Base-by-base conservation (phyloP, 208 protist species). In the Crithidia mellificae region DNA sequence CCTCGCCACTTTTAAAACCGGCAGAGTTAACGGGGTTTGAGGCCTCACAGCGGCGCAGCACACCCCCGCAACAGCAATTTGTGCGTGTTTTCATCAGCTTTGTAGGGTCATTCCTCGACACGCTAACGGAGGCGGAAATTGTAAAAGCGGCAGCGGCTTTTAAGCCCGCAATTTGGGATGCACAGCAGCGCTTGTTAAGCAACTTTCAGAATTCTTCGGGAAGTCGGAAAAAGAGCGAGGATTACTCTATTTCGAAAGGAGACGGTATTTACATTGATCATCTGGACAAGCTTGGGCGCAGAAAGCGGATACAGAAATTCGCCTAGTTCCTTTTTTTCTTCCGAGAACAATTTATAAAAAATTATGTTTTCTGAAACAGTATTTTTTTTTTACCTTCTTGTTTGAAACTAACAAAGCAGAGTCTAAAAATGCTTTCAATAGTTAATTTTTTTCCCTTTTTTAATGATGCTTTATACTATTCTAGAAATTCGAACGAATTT, bases 181-280 rank as follows among this genome's bases (percentile, higher is more conserved):
- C 83, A 8, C 68, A 88, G 2, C 75, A 90, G 29, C 88, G 85
- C 50, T 74, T 90, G 61, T 36, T 71, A 4, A 76, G 73, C 29
- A 75, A 63, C n/a, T 75, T 34, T 17, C 83, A 85, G 46, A 47
- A 64, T 15, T 74, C 50, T 20, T 59, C 78, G 11, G 80, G 44
- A 17, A 30, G 36, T 19, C 3, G 34, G 17, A 74, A 55, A 65
- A 52, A 32, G 15, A 53, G 25, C 25, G 51, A 75, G 25, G 56
- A 67, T 27, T 19, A 14, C 43, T 52, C 49, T 7, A 30, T 59
- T 47, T 34, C 72, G 41, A 65, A 68, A 38, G 85, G 81, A 44
- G 73, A 75, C 39, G 88, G 85, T 41, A 91, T 91, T 76, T 72
- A 82, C 15, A 89, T 90, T 72, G 80, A 83, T 24, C 85, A 94